Conservation (phyloP, 2,329 filamentous ascomycete species). For the Colletotrichum sp. region DNA sequence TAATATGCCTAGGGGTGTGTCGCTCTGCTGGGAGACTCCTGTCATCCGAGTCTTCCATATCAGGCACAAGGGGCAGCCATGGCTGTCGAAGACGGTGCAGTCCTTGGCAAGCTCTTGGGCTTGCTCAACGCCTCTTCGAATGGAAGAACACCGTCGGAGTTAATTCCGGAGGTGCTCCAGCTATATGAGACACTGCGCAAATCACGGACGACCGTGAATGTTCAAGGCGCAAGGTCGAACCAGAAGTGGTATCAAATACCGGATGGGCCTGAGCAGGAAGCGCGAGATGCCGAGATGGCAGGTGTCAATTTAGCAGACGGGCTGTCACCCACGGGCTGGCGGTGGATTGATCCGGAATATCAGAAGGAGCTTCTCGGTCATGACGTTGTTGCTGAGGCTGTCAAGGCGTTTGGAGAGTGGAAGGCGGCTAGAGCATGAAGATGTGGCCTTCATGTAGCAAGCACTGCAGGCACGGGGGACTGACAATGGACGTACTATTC, state of each 20-base stretch:
- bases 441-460: not conserved
- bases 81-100: conserved; percentile 27
- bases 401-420: not conserved
- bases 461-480: not conserved
- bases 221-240: not conserved
- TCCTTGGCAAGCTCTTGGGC: conserved; percentile 31
- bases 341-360: not conserved
- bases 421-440: not conserved
- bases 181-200: not conserved
- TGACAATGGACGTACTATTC: accelerated
- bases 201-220: not conserved
- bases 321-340: not conserved
- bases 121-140: not conserved
- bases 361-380: not conserved
- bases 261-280: conserved; percentile 5
- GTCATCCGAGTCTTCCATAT: conserved; percentile 24
- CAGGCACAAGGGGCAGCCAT: conserved; percentile 29
- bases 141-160: not conserved
- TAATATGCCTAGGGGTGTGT: not conserved
- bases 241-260: conserved; percentile 12
- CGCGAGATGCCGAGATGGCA: conserved; percentile 6
- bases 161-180: not conserved
- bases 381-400: not conserved
- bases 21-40: conserved; percentile 19
- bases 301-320: not conserved